These are phyloP conservation scores for Neckera pumila DNA, from an alignment of 225 moss, liverwort and hornwort species.

Conservation along the genomic window DNA sequence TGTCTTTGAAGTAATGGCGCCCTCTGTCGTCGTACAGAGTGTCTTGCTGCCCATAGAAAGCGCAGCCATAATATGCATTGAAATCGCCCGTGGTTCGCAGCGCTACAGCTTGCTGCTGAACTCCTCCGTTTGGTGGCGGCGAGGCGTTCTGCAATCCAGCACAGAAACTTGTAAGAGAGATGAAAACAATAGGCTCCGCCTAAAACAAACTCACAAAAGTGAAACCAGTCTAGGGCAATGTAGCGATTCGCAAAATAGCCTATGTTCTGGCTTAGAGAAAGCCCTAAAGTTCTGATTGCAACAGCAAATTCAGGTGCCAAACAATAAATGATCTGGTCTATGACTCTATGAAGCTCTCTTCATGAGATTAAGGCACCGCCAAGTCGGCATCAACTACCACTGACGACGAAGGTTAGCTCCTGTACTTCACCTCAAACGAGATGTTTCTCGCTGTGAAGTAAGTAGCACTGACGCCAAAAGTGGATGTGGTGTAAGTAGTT, in stretches of 20 bases:
- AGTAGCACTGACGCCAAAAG: constrained; percentile 32
- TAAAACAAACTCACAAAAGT: neutral
- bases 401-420: neutral
- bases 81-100: constrained; percentile 45
- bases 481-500: constrained; percentile 50
- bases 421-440: constrained; percentile 30
- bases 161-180: neutral
- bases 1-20: constrained; percentile 55
- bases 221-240: neutral
- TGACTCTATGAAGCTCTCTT: neutral
- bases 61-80: constrained; percentile 48
- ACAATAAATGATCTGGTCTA: neutral
- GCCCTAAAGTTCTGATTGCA: neutral
- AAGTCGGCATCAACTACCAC: neutral
- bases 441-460: constrained; percentile 48
- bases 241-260: neutral
- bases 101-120: constrained; percentile 48
- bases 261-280: neutral
- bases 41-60: constrained; percentile 46
- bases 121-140: constrained; percentile 36
- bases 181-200: neutral
- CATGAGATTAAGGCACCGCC: neutral
- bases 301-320: neutral
- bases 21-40: constrained; percentile 55
- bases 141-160: constrained; percentile 32